Evolutionary conservation across 169 alveolate genomes (phyloP), one percentile per base, ranked within the genome.

Genomic region (Plasmodium knowlesi): DNA sequence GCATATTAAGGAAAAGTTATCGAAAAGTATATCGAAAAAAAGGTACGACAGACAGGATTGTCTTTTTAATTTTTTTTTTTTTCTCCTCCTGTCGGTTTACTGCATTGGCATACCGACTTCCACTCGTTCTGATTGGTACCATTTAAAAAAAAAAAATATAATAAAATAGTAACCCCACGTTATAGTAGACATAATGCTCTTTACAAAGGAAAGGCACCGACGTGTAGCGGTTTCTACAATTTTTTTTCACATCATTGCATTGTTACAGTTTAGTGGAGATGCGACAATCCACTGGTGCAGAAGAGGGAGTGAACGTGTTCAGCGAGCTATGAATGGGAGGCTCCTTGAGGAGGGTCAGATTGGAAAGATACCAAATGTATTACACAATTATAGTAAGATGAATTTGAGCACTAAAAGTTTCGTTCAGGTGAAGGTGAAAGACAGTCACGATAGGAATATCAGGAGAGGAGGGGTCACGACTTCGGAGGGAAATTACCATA

Each of bases 1-100:
- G 34, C 32, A 61, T 61, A n/a, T 61, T 19, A 61, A 61, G 10
- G 19, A 61, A 61, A 61, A 61, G 32, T 46, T 46, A 61, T 22
- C 10, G 32, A 61, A 61, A 19, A 61, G 32, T 22, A 61, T 12
- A 25, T 61, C 74, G 28, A 37, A 28, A 61, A 61, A 61, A 61
- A 61, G 28, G 32, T n/a, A 19, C 14, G 32, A 19, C 74, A 61
- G 74, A 61, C 74, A 61, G 74, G 34, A 19, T 14, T 61, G 74
- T 61, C 74, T 16, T 61, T 25, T 61, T 61, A 76, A 34, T 76
- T 76, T 76, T 76, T 76, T 34, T 74, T 74, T 74, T 76, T 76
- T 76, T 34, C 34, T 74, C 34, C 34, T 22, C 46, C 14, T 61
- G 30, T 12, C 34, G 39, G 39, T 25, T 1, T 61, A 9, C 30